A percentile compares a stretch with the other conserved stretches of the same genome.
phyloP scores from a whole-genome alignment of 2,329 filamentous ascomycete genomes.

The Hymenoscyphus scutula region DNA sequence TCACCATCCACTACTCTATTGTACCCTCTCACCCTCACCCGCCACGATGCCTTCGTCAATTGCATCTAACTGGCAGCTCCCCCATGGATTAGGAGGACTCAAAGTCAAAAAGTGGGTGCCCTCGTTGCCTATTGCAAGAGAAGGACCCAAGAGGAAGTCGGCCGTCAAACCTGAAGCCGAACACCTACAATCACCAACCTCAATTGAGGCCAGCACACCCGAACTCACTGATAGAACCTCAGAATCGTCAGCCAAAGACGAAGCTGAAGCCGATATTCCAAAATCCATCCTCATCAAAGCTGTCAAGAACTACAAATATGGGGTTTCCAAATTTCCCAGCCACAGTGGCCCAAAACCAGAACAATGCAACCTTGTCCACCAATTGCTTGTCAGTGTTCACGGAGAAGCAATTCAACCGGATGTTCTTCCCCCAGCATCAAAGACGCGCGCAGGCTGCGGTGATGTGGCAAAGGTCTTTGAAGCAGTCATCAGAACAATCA shows the following conservation, averaged over 20 bases:
- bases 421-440: conserved; percentile 66
- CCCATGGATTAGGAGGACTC: neutral
- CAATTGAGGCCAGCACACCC: no score
- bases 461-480: conserved; percentile 56
- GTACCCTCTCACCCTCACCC: neutral
- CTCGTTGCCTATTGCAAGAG: no score
- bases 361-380: conserved; percentile 68
- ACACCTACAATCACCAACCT: no score
- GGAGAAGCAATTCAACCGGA: conserved; percentile 62
- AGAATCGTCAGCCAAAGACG: no score
- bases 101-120: neutral
- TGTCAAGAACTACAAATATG: neutral
- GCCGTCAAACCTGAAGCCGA: neutral
- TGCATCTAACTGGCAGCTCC: neutral
- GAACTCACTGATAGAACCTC: no score
- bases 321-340: neutral
- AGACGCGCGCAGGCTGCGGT: conserved; percentile 66
- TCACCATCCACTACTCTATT: no score
- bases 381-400: conserved; percentile 63
- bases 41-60: neutral
- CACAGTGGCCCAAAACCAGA: conserved; percentile 55
- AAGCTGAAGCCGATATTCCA: no score
- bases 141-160: neutral
- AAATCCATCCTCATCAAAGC: conserved; percentile 6
- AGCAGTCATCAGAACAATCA: conserved; percentile 50